A percentile compares a stretch with the other conserved stretches of the same genome.
phyloP scores from a whole-genome alignment of 2,329 filamentous ascomycete genomes.

The Coniochaeta sp. region DNA sequence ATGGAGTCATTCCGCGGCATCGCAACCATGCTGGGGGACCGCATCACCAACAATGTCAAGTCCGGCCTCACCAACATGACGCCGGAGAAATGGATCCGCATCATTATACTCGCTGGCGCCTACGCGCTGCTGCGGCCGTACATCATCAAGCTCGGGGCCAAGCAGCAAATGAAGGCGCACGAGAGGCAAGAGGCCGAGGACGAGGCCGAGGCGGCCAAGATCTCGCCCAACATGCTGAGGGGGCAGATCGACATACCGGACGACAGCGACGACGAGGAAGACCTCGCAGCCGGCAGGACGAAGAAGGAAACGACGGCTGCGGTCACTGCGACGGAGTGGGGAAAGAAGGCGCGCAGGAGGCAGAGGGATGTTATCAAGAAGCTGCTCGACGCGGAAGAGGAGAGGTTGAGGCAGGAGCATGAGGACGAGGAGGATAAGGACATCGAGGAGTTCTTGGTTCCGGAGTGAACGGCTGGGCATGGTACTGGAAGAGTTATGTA shows the following conservation, averaged over 20 bases:
- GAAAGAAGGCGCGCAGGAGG: conserved; percentile 61
- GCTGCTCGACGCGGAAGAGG: conserved; percentile 56
- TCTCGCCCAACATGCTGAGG: conserved; percentile 60
- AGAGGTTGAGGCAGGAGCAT: conserved; percentile 43
- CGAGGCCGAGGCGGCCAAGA: conserved; percentile 31
- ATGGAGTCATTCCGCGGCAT: conserved; percentile 22
- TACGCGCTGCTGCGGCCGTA: conserved; percentile 72
- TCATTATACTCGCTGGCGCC: conserved; percentile 63
- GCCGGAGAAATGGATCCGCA: conserved; percentile 54
- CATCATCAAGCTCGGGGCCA: conserved; percentile 59
- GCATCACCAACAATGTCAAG: conserved; percentile 40
- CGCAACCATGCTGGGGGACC: conserved; percentile 18
- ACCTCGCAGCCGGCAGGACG: conserved; percentile 12
- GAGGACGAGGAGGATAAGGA: conserved; percentile 68
- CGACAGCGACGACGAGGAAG: conserved; percentile 44
- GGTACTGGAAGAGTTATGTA: too few relatives aligned
- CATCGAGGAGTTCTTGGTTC: conserved; percentile 61
- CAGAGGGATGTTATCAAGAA: conserved; percentile 62
- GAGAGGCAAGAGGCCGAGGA: conserved; percentile 45
- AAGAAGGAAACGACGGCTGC: conserved; percentile 38
- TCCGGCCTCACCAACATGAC: conserved; percentile 44
- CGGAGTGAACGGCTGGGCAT: neutral
- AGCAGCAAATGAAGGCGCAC: conserved; percentile 56
- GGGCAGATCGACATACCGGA: conserved; percentile 46
- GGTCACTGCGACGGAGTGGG: conserved; percentile 53